Conservation (phyloP, 495 filamentous ascomycete species). For the Penicillium ucsense region DNA sequence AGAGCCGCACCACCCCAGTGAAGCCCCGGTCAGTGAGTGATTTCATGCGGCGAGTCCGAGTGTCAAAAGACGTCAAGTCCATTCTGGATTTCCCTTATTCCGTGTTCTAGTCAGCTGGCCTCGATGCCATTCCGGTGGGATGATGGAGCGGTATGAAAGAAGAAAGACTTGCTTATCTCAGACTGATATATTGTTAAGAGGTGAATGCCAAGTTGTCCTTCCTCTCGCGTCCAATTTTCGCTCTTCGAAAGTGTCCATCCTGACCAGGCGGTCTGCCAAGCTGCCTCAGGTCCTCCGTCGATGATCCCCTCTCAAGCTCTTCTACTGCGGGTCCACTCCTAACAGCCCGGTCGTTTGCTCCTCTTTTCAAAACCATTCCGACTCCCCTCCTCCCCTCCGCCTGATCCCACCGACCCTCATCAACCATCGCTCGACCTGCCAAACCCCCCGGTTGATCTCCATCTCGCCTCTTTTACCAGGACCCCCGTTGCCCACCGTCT, state of each 20-base stretch:
- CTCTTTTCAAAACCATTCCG: conserved; percentile 6
- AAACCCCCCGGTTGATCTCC: conserved; percentile 9
- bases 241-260: not conserved
- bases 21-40: no score
- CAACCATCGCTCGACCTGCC: no score
- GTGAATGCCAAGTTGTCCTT: not conserved
- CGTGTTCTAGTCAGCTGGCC: no score
- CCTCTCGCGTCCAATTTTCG: not conserved
- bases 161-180: no score
- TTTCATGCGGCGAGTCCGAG: no score
- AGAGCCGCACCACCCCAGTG: no score
- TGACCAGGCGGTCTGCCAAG: not conserved
- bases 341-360: conserved; percentile 17
- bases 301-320: conserved; percentile 20
- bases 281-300: conserved; percentile 1
- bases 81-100: no score
- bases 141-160: no score
- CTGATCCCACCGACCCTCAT: no score
- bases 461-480: conserved; percentile 3
- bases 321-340: conserved; percentile 18
- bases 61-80: no score
- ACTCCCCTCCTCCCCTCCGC: conserved; percentile 14
- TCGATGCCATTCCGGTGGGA: no score
- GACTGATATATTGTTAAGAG: no score
- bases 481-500: not conserved